Base-by-base conservation (phyloP, 2,329 filamentous ascomycete species). In the Colletotrichum siamense region DNA sequence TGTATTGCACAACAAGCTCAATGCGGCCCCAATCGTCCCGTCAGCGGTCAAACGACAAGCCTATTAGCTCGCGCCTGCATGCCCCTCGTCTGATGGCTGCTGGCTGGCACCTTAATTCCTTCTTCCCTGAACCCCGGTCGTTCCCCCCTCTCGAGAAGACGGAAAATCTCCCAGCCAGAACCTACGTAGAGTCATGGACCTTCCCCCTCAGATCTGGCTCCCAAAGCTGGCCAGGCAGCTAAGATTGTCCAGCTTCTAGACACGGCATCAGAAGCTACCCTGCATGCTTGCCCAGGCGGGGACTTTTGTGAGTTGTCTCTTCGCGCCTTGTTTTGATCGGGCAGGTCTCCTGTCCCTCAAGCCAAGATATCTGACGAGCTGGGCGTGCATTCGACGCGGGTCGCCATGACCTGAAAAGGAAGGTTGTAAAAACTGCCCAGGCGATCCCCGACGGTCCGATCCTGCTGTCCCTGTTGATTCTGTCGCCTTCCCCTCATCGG, bases 331-430 rank as follows among this genome's bases (percentile, higher is more conserved):
- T 24, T 55, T 73, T 18, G 57, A 73, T 76, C 63, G 12, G 69
- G 73, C 69, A 76, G 73, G 73, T 76, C 69, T 76, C 63, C 18
- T 26, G 9, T 36, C 57, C 57, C 44, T 39, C 30, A 34, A 39
- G 52, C 18, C 65, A 52, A 61, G 69, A 24, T 39, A 65, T 39
- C 18, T 18, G 28, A 36, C 22, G 24, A 71, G n/a, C 67, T 24
- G 18, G 32, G 62, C 36, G 71, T 36, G 28, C 55, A 39, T 30
- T 70, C 55, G 32, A 22, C 49, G 69, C 73, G 28, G 62, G 62
- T 61, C 73, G 59, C 69, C 59, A 39, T 24, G 69, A 68, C 73
- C 64, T 34, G 39, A 69, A 63, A 63, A 75, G 73, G 73, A 73
- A 75, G 73, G 73, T 75, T 75, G 62, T 62, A 52, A 52, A 59